Evolutionary conservation across 495 filamentous ascomycete species (phyloP).

Genomic region (Neurospora sp.): DNA sequence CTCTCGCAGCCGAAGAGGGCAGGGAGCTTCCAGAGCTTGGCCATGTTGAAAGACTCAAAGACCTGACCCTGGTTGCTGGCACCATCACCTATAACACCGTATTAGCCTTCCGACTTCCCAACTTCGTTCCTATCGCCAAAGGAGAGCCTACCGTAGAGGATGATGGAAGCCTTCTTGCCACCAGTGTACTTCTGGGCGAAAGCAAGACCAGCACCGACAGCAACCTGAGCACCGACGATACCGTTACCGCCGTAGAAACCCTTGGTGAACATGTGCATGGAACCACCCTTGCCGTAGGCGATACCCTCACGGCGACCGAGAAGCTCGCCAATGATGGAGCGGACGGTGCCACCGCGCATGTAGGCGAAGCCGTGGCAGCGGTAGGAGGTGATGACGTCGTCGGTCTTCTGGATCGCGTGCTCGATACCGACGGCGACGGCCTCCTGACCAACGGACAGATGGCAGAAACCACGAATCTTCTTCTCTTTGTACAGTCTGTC

Average conservation of each 20-base stretch:
- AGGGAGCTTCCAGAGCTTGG: conserved; percentile 95
- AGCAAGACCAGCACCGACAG: conserved; percentile 90
- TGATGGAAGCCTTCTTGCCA: conserved; percentile 72
- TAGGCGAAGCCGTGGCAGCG: conserved; percentile 96
- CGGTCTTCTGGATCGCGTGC: conserved; percentile 80
- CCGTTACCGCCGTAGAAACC: conserved; percentile 98
- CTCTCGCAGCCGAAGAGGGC: conserved; percentile 96
- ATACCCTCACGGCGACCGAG: conserved; percentile 92
- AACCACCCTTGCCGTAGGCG: conserved; percentile 95
- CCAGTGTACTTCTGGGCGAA: conserved; percentile 93
- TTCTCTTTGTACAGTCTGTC: conserved; percentile 98
- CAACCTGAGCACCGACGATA: conserved; percentile 97
- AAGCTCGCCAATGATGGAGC: conserved; percentile 92
- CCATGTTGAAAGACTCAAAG: conserved; percentile 99
- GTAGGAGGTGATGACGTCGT: conserved; percentile 96
- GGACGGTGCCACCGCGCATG: conserved; percentile 88
- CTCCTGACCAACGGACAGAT: conserved; percentile 95
- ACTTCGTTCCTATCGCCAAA: background rate
- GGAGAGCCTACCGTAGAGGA: conserved; percentile 60
- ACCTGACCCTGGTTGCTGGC: conserved; percentile 98
- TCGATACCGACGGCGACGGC: conserved; percentile 95
- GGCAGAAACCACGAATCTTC: conserved; percentile 99
- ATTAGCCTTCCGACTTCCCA: conserved; percentile 1
- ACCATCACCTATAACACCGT: conserved; percentile 49
- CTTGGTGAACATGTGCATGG: conserved; percentile 99